Evolutionary conservation across 768 basidiomycete genomes (phyloP).

Genomic region (Gymnopilus junonius): DNA sequence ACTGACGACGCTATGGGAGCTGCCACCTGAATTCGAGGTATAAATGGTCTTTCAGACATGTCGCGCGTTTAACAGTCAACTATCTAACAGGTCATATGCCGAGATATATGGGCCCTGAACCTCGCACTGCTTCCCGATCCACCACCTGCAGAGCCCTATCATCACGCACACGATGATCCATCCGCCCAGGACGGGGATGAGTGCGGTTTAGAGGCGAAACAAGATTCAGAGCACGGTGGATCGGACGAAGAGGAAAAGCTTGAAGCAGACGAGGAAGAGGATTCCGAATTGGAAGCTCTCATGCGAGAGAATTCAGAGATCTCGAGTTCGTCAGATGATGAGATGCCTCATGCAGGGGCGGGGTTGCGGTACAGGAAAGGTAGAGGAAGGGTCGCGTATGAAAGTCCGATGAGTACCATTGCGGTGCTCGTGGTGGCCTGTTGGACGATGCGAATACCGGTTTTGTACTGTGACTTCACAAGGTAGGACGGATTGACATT

Average conservation of each 20-base stretch:
- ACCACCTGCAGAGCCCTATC: conserved; percentile 63
- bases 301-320: conserved; percentile 48
- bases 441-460: conserved; percentile 80
- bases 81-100: conserved; percentile 61
- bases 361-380: conserved; percentile 17
- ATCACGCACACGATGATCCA: conserved; percentile 39
- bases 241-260: conserved; percentile 19
- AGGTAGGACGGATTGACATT: conserved; percentile 47
- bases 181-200: background rate
- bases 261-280: conserved; percentile 22
- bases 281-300: conserved; percentile 45
- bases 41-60: background rate
- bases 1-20: conserved; percentile 65
- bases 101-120: conserved; percentile 82
- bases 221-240: conserved; percentile 12
- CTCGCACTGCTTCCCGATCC: conserved; percentile 64
- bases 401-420: conserved; percentile 53
- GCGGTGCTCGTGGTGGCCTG: conserved; percentile 75
- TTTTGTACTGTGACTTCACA: conserved; percentile 76
- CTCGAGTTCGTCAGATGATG: conserved; percentile 40
- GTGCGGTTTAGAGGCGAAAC: background rate
- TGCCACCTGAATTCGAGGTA: conserved; percentile 84
- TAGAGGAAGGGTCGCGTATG: conserved; percentile 32
- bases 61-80: background rate
- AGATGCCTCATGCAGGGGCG: conserved; percentile 17